Base-by-base conservation (phyloP, 306 rosid species). In the Lathyrus aphaca region DNA sequence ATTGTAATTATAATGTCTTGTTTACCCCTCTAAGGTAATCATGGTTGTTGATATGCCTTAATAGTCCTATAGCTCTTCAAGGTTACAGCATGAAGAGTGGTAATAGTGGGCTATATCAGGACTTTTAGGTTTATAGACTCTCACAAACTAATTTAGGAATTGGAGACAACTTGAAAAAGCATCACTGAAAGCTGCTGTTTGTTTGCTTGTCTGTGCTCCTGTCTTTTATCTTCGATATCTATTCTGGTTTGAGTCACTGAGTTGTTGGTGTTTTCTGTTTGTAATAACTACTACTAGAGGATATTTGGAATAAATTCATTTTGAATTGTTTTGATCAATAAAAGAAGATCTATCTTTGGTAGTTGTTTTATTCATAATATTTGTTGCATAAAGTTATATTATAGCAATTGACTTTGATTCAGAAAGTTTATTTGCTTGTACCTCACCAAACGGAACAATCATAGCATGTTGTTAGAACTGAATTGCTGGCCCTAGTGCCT, bases 241-340 rank as follows among this genome's bases (percentile, higher is more conserved):
- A 32, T 32, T 32, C 38, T 32, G 8, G 38, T 32, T 32, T 32
- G 38, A 32, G 38, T 32, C 38, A 32, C 2, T 6, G 38, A 32
- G 38, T 32, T 53, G 14, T 68, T 10, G 43, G 73, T 8, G 25
- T 54, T 53, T 51, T 16, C 23, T 37, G 50, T 68, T 12, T 38
- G 51, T 53, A 53, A 50, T 13, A 7, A 13, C 73, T 51, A 51
- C 18, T 66, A 35, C 35, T 49, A 5, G 18, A 32, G 12, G 53
- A 10, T 67, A 35, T 49, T 67, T 49, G 32, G 30, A 67, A 48
- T 68, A 30, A 51, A 68, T 18, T 50, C 55, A 42, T 40, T 69
- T 6, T 21, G 12, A 23, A 56, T 56, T 6, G 39, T 56, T 66
- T 66, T 29, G 42, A 15, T 65, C 57, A 6, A 44, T 13, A 40